A percentile compares a stretch with the other conserved stretches of the same genome.
Evolutionary conservation across 2,329 filamentous ascomycete genomes (phyloP).

Genomic region (Penicillium corylophilum): DNA sequence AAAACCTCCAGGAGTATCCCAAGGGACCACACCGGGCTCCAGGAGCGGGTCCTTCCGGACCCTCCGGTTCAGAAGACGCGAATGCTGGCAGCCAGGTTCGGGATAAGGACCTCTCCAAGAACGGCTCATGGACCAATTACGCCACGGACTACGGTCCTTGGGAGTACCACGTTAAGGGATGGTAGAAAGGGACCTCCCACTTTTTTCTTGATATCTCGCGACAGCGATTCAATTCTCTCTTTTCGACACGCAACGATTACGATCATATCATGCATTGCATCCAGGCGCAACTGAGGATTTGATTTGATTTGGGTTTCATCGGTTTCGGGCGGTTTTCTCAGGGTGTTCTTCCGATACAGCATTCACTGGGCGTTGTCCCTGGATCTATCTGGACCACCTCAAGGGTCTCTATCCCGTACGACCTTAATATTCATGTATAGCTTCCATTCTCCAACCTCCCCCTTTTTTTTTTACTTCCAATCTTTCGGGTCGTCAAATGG

Average conservation of each 20-base stretch:
- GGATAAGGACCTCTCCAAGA: slow-evolving; percentile 61
- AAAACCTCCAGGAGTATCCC: slow-evolving; percentile 80
- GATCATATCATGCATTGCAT: slow-evolving; percentile 42
- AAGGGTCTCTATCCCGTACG: slow-evolving; percentile 19
- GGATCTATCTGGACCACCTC: slow-evolving; percentile 22
- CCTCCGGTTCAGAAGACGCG: slow-evolving; percentile 22
- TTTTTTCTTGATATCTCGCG: slow-evolving; percentile 10
- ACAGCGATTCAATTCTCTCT: slow-evolving; percentile 14
- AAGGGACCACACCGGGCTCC: slow-evolving; percentile 52
- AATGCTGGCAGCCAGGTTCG: slow-evolving; percentile 42
- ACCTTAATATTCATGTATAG: slow-evolving; percentile 37
- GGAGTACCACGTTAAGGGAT: slow-evolving; percentile 82
- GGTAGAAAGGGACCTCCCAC: slow-evolving; percentile 53
- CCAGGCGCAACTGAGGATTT: slow-evolving; percentile 36
- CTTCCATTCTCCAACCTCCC: slow-evolving; percentile 15
- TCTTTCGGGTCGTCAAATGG: slow-evolving; percentile 15
- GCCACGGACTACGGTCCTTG: slow-evolving; percentile 73
- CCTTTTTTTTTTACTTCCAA: slow-evolving; percentile 4
- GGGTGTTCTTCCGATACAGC: slow-evolving; percentile 22
- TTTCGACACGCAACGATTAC: slow-evolving; percentile 36
- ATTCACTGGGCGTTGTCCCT: slow-evolving; percentile 33
- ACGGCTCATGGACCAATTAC: slow-evolving; percentile 80
- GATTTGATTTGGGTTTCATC: slow-evolving; percentile 20
- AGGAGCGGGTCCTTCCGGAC: slow-evolving; percentile 20
- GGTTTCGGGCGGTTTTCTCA: slow-evolving; percentile 11